A percentile compares a stretch with the other conserved stretches of the same genome.
phyloP scores from a whole-genome alignment of 2,329 filamentous ascomycete genomes.

The Diaporthe vaccinii region DNA sequence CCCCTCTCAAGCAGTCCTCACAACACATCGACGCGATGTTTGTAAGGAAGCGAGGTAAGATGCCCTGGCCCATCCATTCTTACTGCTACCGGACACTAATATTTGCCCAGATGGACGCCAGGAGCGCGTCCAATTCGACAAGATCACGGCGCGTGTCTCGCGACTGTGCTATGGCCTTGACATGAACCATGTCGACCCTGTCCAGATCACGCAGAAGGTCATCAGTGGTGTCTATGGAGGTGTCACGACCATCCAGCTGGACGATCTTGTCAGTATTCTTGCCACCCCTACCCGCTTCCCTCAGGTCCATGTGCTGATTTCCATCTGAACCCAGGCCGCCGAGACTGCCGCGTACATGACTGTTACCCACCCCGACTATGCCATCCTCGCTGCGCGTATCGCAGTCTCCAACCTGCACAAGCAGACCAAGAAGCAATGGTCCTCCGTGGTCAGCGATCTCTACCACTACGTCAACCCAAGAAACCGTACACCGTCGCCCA shows the following conservation, averaged over 20 bases:
- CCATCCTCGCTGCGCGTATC: constrained; percentile 97
- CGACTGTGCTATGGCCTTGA: constrained; percentile 98
- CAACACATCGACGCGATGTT: constrained; percentile 63
- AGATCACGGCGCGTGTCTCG: constrained; percentile 98
- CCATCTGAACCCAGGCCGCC: constrained; percentile 75
- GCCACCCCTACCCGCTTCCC: neutral
- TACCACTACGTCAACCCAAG: constrained; percentile 97
- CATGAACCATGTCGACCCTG: constrained; percentile 93
- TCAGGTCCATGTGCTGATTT: constrained; percentile 22
- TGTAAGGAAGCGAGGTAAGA: constrained; percentile 74
- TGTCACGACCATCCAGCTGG: constrained; percentile 95
- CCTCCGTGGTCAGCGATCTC: constrained; percentile 91
- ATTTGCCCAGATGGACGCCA: constrained; percentile 87
- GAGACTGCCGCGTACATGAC: constrained; percentile 99
- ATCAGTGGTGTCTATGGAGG: constrained; percentile 99
- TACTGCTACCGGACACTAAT: constrained; percentile 6
- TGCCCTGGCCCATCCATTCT: neutral
- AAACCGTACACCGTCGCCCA: constrained; percentile 85
- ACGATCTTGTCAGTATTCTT: constrained; percentile 83
- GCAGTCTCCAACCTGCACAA: constrained; percentile 99
- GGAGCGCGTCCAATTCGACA: constrained; percentile 99
- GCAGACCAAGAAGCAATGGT: constrained; percentile 99
- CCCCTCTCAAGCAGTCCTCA: constrained; percentile 16
- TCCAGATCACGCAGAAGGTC: constrained; percentile 98
- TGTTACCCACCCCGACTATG: constrained; percentile 98